Evolutionary conservation across 345 rosid genomes (phyloP).

Genomic region (Arabidopsis arenosa): DNA sequence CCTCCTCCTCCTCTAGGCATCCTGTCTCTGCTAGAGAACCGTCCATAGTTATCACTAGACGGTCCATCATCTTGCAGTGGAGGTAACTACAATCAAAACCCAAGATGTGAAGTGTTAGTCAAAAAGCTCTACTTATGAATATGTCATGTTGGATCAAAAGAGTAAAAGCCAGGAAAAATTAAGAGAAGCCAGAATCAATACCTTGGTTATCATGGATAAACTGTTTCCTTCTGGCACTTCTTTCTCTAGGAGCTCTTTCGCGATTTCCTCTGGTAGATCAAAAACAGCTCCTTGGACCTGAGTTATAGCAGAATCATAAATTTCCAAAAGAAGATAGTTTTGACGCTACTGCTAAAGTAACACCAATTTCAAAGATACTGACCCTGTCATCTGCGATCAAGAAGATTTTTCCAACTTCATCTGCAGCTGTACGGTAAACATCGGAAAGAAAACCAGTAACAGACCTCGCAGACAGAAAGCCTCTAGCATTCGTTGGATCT

Average conservation of each 20-base stretch:
- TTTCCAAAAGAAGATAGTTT: not conserved
- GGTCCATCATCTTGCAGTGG: slow-evolving; percentile 96
- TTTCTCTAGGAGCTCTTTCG: slow-evolving; percentile 72
- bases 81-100: slow-evolving; percentile 65
- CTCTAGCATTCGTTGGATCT: slow-evolving; percentile 69
- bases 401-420: slow-evolving; percentile 86
- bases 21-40: slow-evolving; percentile 77
- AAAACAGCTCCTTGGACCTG: slow-evolving; percentile 98
- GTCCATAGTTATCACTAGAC: slow-evolving; percentile 75
- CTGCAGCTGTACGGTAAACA: slow-evolving; percentile 84
- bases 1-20: slow-evolving; percentile 67
- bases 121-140: not conserved
- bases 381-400: slow-evolving; percentile 91
- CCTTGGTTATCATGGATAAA: slow-evolving; percentile 78
- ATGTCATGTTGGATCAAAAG: slow-evolving; percentile 3
- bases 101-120: slow-evolving; percentile 1
- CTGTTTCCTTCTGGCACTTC: slow-evolving; percentile 83
- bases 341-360: slow-evolving; percentile 6
- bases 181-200: slow-evolving; percentile 28
- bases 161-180: not conserved
- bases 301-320: slow-evolving; percentile 34
- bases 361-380: slow-evolving; percentile 29
- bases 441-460: slow-evolving; percentile 94
- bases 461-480: slow-evolving; percentile 83
- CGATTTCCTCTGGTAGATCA: slow-evolving; percentile 95